A percentile compares a stretch with the other conserved stretches of the same genome.
These are phyloP conservation scores for Phoma sp. DNA, from an alignment of 2,329 filamentous ascomycete genomes.

Conservation along the genomic window DNA sequence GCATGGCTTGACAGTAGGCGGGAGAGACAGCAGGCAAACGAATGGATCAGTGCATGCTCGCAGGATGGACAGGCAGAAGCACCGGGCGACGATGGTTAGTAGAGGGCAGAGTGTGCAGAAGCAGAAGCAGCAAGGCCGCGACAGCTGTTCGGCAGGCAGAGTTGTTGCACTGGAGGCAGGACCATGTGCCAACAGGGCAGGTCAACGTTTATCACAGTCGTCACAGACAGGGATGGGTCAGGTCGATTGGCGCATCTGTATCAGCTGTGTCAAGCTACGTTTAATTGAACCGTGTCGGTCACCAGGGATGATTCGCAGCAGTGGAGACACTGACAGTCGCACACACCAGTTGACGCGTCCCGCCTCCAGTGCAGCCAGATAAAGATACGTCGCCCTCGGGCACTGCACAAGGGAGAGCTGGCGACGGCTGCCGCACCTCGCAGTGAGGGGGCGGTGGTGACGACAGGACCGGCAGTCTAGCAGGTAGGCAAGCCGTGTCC, in stretches of 20 bases:
- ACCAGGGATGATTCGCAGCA: slow-evolving; percentile 1
- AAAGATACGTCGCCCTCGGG: not conserved
- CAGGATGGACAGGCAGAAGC: slow-evolving; percentile 4
- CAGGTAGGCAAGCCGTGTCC: too few relatives aligned
- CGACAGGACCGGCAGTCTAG: too few relatives aligned
- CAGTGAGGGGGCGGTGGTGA: too few relatives aligned
- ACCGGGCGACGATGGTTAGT: not conserved
- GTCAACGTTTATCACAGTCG: slow-evolving; percentile 21
- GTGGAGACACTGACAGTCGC: slow-evolving; percentile 12
- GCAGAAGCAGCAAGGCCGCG: slow-evolving; percentile 2
- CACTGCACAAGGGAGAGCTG: slow-evolving; percentile 7
- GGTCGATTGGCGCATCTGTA: slow-evolving; percentile 27
- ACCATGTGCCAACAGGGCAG: slow-evolving; percentile 5
- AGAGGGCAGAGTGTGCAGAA: too few relatives aligned
- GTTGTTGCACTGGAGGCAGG: slow-evolving; percentile 2
- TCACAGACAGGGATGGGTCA: slow-evolving; percentile 14
- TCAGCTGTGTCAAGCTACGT: slow-evolving; percentile 25
- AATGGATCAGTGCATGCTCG: slow-evolving; percentile 32
- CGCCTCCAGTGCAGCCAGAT: slow-evolving; percentile 4
- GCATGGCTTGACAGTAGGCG: slow-evolving; percentile 30
- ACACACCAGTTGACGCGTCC: slow-evolving; percentile 6
- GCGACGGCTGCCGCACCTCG: not conserved
- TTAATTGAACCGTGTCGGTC: slow-evolving; percentile 11
- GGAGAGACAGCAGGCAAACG: slow-evolving; percentile 16
- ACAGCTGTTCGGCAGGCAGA: slow-evolving; percentile 1